Conservation (phyloP, 2,329 filamentous ascomycete species). For the Penicillium sp. region DNA sequence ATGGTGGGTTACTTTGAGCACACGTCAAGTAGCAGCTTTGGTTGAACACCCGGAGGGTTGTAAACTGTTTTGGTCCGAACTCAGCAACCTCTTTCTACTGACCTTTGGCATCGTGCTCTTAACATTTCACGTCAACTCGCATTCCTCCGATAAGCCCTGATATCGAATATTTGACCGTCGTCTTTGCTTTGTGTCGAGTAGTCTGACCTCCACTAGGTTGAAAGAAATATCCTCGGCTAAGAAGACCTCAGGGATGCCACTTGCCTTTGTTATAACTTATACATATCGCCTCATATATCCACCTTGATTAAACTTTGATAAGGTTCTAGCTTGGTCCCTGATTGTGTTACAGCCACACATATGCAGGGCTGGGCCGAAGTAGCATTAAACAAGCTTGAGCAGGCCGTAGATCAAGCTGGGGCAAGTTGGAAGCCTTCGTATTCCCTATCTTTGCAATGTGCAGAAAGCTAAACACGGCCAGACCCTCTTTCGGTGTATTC, state of each 20-base stretch:
- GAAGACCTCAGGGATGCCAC: no score
- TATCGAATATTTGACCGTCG: no score
- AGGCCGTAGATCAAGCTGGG: no score
- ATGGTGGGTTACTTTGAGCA: background rate
- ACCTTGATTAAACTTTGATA: background rate
- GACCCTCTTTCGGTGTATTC: background rate
- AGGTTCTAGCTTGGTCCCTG: background rate
- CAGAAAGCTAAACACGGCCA: no score
- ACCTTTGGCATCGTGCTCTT: background rate
- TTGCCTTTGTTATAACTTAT: background rate
- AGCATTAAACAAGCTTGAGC: background rate
- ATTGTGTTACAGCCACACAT: constrained; percentile 1
- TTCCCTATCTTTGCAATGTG: background rate
- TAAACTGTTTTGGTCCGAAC: background rate
- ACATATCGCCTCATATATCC: background rate
- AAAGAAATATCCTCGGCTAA: no score
- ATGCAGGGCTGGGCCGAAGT: background rate
- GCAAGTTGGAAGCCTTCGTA: background rate
- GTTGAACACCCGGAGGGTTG: background rate
- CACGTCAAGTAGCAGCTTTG: background rate
- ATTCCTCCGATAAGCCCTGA: background rate
- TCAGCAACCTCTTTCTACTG: background rate
- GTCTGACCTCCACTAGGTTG: no score
- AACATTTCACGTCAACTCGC: background rate
- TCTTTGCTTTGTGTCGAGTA: background rate